Percentiles rank a stretch among this genome's conserved stretches.
phyloP scores from a whole-genome alignment of 2,329 filamentous ascomycete genomes.

The Pseudocercospora vitis region DNA sequence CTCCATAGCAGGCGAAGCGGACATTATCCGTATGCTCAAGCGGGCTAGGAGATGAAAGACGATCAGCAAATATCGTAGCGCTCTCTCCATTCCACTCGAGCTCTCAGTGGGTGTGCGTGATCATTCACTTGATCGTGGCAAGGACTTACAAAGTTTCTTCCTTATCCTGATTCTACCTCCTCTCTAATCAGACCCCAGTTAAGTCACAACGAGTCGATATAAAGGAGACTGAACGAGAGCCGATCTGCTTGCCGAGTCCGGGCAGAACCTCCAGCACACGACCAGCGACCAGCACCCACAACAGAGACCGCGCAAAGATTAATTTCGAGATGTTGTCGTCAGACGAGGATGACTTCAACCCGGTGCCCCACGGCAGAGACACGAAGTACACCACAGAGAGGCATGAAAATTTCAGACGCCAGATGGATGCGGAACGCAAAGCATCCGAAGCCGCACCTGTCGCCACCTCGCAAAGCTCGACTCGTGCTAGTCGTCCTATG shows the following conservation, averaged over 20 bases:
- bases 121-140: background rate
- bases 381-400: background rate
- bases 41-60: too few relatives aligned
- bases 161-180: background rate
- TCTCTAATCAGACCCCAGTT: background rate
- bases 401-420: background rate
- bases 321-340: background rate
- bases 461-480: background rate
- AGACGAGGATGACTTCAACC: slow-evolving; percentile 3
- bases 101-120: background rate
- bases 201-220: too few relatives aligned
- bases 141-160: background rate
- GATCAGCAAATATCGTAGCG: slow-evolving; percentile 4
- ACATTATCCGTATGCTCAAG: too few relatives aligned
- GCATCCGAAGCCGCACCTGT: background rate
- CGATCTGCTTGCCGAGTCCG: background rate
- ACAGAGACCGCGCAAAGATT: background rate
- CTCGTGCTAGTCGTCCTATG: too few relatives aligned
- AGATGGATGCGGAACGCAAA: background rate
- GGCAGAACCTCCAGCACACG: background rate
- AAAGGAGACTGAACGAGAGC: too few relatives aligned
- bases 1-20: too few relatives aligned
- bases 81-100: too few relatives aligned
- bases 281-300: background rate
- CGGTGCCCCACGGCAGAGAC: background rate